Evolutionary conservation across 2,329 filamentous ascomycete species (phyloP), one percentile per base, ranked within the genome.

Genomic region (Alternaria triticina): DNA sequence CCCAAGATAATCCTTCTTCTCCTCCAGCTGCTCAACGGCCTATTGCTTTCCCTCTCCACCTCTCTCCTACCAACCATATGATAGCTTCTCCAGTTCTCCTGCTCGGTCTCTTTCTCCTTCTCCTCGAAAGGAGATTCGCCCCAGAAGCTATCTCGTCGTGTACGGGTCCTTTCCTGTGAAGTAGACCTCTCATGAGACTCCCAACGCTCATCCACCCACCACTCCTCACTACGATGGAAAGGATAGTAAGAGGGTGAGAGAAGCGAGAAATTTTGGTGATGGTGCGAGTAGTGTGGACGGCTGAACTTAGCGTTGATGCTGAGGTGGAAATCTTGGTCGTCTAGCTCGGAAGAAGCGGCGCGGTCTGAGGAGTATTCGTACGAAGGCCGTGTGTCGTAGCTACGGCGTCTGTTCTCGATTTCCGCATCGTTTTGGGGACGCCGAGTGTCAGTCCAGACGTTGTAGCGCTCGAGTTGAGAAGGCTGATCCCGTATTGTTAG

Each of bases 401-500:
- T 50, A 11, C 54, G 43, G 17, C 54, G 56, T 13, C 30, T 55
- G n/a, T 67, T 44, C 3, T 58, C 45, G 23, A 67, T 66, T n/a
- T 58, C 49, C 5, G 54, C 45, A 20, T 67, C 67, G 17, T 63
- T 46, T 3, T 58, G 58, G 13, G 50, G 54, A 20, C 59, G 59
- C 23, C 62, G 47, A 8, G 62, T 59, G 49, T 67, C 65, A 17
- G 67, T 70, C 70, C 73, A 76, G 66, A 78, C 66, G 60, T 76
- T 76, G 69, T 75, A 78, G 56, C 76, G 76, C 61, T 77, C 74
- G 17, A 77, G 66, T 51, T 72, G 69, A 52, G 66, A 69, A 51
- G 76, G 73, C 33, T 71, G 68, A 51, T 68, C 45, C 57, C 71
- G 74, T 44, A 74, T 62, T 44, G 72, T 72, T 11, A 77, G 66